Conservation (phyloP, 2,329 filamentous ascomycete genomes). For the Fusarium newnesense region DNA sequence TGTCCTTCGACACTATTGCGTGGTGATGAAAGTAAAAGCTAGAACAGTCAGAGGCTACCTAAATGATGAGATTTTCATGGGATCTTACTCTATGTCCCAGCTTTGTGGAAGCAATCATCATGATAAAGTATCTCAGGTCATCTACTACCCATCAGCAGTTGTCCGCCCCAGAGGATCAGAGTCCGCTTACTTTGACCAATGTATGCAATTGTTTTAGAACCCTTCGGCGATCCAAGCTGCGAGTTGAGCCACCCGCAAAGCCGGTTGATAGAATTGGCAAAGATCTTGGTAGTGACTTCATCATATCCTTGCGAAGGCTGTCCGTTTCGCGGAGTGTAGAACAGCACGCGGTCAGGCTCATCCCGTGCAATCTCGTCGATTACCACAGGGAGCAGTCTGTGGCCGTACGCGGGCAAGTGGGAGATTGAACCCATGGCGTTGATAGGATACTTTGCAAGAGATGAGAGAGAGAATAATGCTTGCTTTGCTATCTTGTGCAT, state of each 20-base stretch:
- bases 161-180: fast-evolving
- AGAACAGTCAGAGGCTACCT: no score
- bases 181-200: neutral
- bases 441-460: neutral
- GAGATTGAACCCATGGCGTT: neutral
- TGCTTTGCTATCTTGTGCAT: neutral
- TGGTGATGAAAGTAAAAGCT: neutral
- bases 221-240: neutral
- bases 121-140: neutral
- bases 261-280: neutral
- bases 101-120: neutral
- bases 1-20: neutral
- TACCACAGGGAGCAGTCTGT: neutral
- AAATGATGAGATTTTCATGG: neutral
- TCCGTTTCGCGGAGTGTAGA: neutral
- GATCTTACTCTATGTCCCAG: neutral
- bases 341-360: neutral
- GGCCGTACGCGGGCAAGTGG: neutral
- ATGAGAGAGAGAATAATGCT: neutral
- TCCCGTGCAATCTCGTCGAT: neutral
- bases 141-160: neutral
- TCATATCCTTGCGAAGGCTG: neutral
- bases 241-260: neutral
- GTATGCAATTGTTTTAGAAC: neutral
- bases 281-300: neutral